Evolutionary conservation across 2,329 filamentous ascomycete species (phyloP).

Genomic region (Dissoconium aciculare): DNA sequence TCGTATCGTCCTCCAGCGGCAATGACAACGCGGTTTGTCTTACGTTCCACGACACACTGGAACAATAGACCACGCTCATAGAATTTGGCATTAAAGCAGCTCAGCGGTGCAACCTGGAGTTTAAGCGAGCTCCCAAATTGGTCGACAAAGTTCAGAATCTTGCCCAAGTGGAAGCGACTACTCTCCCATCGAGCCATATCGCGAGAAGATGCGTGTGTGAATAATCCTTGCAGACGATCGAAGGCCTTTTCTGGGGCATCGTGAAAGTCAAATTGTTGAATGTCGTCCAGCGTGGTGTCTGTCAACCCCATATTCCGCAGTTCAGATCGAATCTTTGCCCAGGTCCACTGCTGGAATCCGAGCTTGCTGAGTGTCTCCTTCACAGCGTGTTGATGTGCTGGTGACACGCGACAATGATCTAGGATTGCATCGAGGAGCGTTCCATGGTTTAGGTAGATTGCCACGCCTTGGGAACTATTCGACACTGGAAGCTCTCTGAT

Average conservation of each 20-base stretch:
- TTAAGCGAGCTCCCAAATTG: slow-evolving; percentile 61
- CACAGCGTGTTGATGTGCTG: slow-evolving; percentile 50
- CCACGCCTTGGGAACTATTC: slow-evolving; percentile 55
- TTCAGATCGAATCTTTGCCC: slow-evolving; percentile 69
- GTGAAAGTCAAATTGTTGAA: slow-evolving; percentile 81
- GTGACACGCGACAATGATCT: slow-evolving; percentile 69
- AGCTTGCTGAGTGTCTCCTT: slow-evolving; percentile 78
- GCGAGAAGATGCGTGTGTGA: slow-evolving; percentile 33
- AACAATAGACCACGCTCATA: slow-evolving; percentile 78
- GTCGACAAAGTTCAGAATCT: slow-evolving; percentile 62
- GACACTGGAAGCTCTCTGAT: slow-evolving; percentile 53
- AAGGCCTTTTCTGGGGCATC: slow-evolving; percentile 61
- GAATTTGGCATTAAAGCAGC: slow-evolving; percentile 81
- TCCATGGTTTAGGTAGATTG: slow-evolving; percentile 80
- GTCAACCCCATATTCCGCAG: slow-evolving; percentile 72
- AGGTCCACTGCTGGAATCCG: slow-evolving; percentile 65
- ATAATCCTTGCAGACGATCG: slow-evolving; percentile 42
- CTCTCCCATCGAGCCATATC: slow-evolving; percentile 19
- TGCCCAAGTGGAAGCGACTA: slow-evolving; percentile 53
- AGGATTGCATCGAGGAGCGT: slow-evolving; percentile 78
- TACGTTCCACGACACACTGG: slow-evolving; percentile 76
- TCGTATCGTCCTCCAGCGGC: slow-evolving; percentile 92
- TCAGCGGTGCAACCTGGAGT: slow-evolving; percentile 70
- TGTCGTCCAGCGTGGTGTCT: slow-evolving; percentile 77
- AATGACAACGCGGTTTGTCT: slow-evolving; percentile 64